Evolutionary conservation across 208 protist species (phyloP).

Genomic region (Leishmania martiniquensis): DNA sequence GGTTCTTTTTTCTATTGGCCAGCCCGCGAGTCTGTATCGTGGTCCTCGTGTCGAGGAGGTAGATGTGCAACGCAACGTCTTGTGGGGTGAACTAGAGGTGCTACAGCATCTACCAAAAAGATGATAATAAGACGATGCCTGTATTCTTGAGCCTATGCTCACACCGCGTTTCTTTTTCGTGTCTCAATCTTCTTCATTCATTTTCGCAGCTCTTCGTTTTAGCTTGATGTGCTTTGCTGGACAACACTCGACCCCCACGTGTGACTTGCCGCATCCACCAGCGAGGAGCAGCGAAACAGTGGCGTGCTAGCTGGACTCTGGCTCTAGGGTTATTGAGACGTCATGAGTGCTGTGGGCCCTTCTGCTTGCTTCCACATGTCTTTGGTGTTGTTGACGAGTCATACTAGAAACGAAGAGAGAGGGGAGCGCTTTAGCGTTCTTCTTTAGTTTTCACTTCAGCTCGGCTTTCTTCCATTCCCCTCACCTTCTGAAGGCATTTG

Average conservation of each 20-base stretch:
- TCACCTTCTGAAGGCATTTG: not conserved
- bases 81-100: not conserved
- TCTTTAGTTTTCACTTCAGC: not conserved
- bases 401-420: not conserved
- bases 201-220: not conserved
- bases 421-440: not conserved
- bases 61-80: not conserved
- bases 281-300: not conserved
- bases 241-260: not conserved
- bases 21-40: not conserved
- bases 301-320: not conserved
- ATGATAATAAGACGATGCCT: not conserved
- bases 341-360: not conserved
- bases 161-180: not conserved
- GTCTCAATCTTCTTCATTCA: not conserved
- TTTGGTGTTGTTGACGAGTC: not conserved
- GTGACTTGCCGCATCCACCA: not conserved
- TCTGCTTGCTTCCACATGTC: not conserved
- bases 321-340: not conserved
- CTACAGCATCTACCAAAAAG: not conserved
- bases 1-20: not conserved
- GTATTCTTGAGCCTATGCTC: not conserved
- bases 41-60: not conserved
- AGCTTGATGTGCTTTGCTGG: not conserved
- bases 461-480: not conserved